A percentile compares a stretch with the other conserved stretches of the same genome.
Conservation (phyloP, 257 asterid species). For the Solanum raphanifolium region DNA sequence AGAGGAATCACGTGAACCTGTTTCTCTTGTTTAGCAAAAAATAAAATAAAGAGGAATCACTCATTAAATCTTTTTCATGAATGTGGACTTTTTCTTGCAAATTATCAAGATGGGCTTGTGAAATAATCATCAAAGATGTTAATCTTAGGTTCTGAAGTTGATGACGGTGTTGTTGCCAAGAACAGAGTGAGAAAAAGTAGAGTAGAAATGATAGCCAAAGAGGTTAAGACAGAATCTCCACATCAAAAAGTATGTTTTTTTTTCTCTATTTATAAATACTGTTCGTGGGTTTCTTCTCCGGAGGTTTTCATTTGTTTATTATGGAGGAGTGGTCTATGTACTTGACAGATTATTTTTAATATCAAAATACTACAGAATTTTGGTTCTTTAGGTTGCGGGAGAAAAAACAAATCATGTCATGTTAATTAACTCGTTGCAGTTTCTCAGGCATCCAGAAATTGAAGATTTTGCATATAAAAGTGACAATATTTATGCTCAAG, state of each 20-base stretch:
- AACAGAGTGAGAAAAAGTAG: neutral
- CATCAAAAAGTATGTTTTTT: neutral
- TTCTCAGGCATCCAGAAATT: neutral
- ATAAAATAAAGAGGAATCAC: too few species aligned
- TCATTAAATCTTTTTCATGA: neutral
- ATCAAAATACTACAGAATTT: neutral
- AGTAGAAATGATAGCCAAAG: neutral
- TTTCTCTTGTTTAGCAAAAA: too few species aligned
- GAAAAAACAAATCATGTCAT: neutral
- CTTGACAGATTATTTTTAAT: neutral
- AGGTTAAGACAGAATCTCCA: neutral
- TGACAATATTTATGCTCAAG: neutral
- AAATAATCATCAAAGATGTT: neutral
- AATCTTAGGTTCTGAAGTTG: neutral
- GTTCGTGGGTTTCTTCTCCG: neutral
- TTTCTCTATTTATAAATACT: neutral
- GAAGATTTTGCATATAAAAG: neutral
- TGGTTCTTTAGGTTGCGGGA: neutral
- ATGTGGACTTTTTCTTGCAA: neutral
- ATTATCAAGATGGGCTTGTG: neutral
- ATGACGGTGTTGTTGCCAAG: neutral
- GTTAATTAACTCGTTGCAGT: neutral
- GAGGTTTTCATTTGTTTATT: neutral
- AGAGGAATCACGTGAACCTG: too few species aligned
- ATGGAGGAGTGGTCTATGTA: neutral